Percentiles rank a stretch among this genome's conserved stretches.
Conservation (phyloP, 352 stramenopile species). For the Pythium pyrilobum region DNA sequence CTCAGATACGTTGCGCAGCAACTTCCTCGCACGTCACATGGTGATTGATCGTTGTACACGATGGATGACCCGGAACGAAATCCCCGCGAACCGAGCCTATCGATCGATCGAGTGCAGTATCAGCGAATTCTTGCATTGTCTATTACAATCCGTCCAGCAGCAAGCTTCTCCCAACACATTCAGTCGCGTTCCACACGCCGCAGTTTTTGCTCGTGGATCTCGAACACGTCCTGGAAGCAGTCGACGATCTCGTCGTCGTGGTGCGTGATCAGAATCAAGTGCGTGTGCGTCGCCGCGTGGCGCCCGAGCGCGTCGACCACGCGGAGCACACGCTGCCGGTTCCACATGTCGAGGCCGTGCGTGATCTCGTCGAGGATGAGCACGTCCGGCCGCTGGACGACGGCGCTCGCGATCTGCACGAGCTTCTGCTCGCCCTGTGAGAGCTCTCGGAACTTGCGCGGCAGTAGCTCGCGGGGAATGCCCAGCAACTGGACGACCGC, state of each 20-base stretch:
- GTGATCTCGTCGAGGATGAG: constrained; percentile 91
- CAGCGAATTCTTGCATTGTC: too few relatives aligned
- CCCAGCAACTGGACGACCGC: constrained; percentile 37
- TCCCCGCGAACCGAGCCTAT: too few relatives aligned
- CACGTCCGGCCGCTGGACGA: constrained; percentile 69
- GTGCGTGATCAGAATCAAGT: constrained; percentile 91
- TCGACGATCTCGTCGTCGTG: constrained; percentile 88
- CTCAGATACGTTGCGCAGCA: too few relatives aligned
- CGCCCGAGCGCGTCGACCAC: constrained; percentile 77
- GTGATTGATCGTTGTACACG: too few relatives aligned
- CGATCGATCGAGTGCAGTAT: too few relatives aligned
- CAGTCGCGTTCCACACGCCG: constrained; percentile 7
- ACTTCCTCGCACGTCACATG: too few relatives aligned
- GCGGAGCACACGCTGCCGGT: constrained; percentile 67
- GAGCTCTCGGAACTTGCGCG: constrained; percentile 56
- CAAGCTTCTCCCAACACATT: too few relatives aligned
- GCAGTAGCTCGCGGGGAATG: constrained; percentile 27
- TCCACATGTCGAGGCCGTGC: constrained; percentile 86
- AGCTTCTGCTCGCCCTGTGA: constrained; percentile 93
- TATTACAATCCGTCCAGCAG: too few relatives aligned
- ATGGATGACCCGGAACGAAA: too few relatives aligned
- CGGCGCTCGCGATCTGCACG: constrained; percentile 76
- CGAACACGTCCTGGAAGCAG: constrained; percentile 76
- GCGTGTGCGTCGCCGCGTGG: constrained; percentile 27
- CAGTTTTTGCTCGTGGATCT: constrained; percentile 68